Conservation (phyloP, 371 early-diverging fungal species). For the Rhizopus microsporus region DNA sequence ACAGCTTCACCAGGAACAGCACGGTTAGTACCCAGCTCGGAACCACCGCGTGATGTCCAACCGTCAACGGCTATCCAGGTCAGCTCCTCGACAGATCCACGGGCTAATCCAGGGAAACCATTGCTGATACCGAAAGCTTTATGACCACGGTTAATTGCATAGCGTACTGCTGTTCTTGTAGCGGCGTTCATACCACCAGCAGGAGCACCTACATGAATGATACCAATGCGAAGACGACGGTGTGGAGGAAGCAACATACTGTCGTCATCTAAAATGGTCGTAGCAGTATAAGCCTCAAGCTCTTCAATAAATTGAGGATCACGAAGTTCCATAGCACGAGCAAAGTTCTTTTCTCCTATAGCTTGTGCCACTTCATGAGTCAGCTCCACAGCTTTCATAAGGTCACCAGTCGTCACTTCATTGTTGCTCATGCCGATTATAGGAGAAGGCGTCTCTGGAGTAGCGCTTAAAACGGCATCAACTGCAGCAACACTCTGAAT, state of each 20-base stretch:
- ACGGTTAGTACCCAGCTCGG: conserved; percentile 94
- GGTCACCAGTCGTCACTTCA: conserved; percentile 75
- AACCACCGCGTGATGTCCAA: conserved; percentile 94
- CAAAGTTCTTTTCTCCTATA: conserved; percentile 83
- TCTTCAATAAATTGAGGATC: conserved; percentile 85
- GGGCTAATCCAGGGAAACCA: conserved; percentile 92
- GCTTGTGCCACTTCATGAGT: conserved; percentile 91
- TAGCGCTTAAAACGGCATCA: conserved; percentile 88
- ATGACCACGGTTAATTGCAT: conserved; percentile 85
- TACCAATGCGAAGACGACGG: conserved; percentile 81
- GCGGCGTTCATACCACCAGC: conserved; percentile 99
- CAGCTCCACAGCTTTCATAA: conserved; percentile 92
- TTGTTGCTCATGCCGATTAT: conserved; percentile 93
- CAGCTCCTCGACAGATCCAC: conserved; percentile 75
- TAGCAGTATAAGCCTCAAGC: conserved; percentile 62
- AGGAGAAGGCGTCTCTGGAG: conserved; percentile 82
- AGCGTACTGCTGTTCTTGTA: conserved; percentile 87
- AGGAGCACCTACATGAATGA: conserved; percentile 95
- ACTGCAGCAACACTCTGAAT: conserved; percentile 96
- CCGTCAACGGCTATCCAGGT: conserved; percentile 87
- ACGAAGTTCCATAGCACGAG: conserved; percentile 88
- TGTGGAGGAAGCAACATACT: conserved; percentile 37
- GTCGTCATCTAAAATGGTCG: conserved; percentile 44
- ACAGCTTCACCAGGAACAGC: conserved; percentile 79
- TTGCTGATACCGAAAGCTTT: conserved; percentile 85